Base-by-base conservation (phyloP, 768 basidiomycete species). In the Aureoboletus auriporus region DNA sequence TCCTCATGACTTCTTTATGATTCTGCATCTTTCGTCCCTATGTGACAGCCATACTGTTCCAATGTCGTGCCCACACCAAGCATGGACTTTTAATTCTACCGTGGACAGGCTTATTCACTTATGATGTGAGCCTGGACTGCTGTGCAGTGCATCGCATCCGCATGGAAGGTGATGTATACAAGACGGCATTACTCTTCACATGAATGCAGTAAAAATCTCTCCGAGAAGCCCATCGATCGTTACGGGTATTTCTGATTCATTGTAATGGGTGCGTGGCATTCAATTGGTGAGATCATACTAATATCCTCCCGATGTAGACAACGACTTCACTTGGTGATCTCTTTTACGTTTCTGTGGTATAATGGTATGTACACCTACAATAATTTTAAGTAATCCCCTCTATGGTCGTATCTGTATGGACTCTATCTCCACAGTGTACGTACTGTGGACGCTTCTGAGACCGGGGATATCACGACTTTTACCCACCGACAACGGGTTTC, bases 361-460 rank as follows among this genome's bases (percentile, higher is more conserved):
- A 14, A 46, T 31, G 50, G 55, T 43, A 47, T 42, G 47, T 57
- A 44, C 36, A 46, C 42, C 40, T 51, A 57, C 35, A 16, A n/a
- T 46, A 38, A 40, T 39, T 46, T 46, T 14, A 39, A 28, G 31
- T 46, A 33, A 49, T 42, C 33, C 40, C 10, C 33, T 16, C 16
- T 39, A 37, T 35, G 37, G 48, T 38, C 48, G 47, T 43, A 49
- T 30, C 42, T 39, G 36, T 29, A 44, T n/a, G 16, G 49, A 35
- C 49, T 42, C 49, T 47, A 51, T 52, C 50, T 60, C 50, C 55
- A 54, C 43, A 51, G 13, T n/a, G 45, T 60, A 53, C 55, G 61
- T 57, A 56, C 38, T 49, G 12, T 23, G 11, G 16, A 11, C 11
- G 30, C 51, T 49, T 56, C 57, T 51, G 37, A 20, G 9, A 44